These are phyloP conservation scores for Dimargaris cristalligena DNA, from an alignment of 192 early-diverging fungal species.

Conservation along the genomic window DNA sequence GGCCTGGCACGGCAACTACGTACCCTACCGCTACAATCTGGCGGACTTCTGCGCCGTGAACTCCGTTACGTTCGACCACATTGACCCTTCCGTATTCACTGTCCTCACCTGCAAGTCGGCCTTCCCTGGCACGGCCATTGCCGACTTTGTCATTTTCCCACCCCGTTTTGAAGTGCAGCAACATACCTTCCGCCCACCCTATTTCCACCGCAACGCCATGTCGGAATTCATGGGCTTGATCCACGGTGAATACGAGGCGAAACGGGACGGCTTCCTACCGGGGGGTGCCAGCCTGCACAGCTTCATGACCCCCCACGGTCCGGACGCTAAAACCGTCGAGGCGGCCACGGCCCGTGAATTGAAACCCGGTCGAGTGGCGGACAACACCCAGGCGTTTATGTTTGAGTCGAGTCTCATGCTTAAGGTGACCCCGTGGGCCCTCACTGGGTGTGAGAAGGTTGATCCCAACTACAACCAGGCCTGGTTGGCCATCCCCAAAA, in stretches of 20 bases:
- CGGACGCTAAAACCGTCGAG: slow-evolving; percentile 63
- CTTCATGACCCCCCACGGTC: slow-evolving; percentile 85
- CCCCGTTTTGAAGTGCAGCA: slow-evolving; percentile 86
- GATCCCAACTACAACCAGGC: slow-evolving; percentile 77
- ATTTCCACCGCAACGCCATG: slow-evolving; percentile 96
- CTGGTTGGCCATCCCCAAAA: slow-evolving; percentile 51
- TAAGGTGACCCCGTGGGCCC: slow-evolving; percentile 64
- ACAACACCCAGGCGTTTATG: slow-evolving; percentile 84
- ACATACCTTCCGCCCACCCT: slow-evolving; percentile 85
- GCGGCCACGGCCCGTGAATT: slow-evolving; percentile 53
- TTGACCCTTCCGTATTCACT: slow-evolving; percentile 95
- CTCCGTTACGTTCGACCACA: slow-evolving; percentile 81
- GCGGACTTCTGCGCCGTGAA: slow-evolving; percentile 67
- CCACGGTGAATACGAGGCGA: slow-evolving; percentile 82
- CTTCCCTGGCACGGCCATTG: slow-evolving; percentile 67
- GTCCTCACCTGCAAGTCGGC: slow-evolving; percentile 81
- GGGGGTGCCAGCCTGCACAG: slow-evolving; percentile 73
- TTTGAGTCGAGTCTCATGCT: slow-evolving; percentile 79
- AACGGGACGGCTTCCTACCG: slow-evolving; percentile 76
- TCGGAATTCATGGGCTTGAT: slow-evolving; percentile 98
- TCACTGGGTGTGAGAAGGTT: slow-evolving; percentile 46
- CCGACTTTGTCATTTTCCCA: slow-evolving; percentile 95
- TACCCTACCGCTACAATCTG: slow-evolving; percentile 85
- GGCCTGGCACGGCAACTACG: slow-evolving; percentile 97
- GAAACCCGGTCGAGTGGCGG: slow-evolving; percentile 61